Evolutionary conservation across 139 green algal genomes (phyloP).

Genomic region (Asterochloris sp.): DNA sequence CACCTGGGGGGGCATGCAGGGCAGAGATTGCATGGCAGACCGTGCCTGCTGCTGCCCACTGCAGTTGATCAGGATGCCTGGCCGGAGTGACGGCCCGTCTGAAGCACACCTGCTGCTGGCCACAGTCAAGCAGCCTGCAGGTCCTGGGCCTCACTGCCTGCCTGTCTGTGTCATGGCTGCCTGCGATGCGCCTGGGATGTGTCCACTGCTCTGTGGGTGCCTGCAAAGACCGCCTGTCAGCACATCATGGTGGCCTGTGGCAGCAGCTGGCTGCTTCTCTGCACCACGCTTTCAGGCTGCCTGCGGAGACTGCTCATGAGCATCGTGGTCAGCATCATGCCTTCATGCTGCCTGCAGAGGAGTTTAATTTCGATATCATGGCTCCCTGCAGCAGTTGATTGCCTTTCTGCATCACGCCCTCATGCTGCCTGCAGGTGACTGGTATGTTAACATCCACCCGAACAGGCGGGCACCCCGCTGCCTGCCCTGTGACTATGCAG

Average conservation of each 20-base stretch:
- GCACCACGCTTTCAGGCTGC: not conserved
- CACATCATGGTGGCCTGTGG: not conserved
- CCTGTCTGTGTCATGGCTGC: no score
- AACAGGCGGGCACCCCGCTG: slow-evolving; percentile 5
- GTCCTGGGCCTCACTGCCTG: no score
- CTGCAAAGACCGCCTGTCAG: not conserved
- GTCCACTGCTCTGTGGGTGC: not conserved
- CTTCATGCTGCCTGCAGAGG: not conserved
- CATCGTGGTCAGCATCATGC: not conserved
- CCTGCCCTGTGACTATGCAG: slow-evolving; percentile 7
- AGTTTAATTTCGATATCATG: not conserved
- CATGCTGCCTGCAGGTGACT: not conserved
- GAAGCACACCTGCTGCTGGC: not conserved
- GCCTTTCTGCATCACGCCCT: not conserved
- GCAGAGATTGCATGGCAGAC: not conserved
- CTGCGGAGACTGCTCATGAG: not conserved
- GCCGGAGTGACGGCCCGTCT: not conserved
- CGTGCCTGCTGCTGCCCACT: not conserved
- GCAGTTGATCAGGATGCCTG: not conserved
- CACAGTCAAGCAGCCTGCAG: not conserved
- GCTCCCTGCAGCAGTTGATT: not conserved
- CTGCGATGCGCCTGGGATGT: not conserved
- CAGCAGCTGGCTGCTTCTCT: not conserved
- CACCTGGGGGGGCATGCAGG: not conserved
- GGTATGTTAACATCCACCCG: slow-evolving; percentile 5